Base-by-base conservation (phyloP, 2,329 filamentous ascomycete species). In the Pseudogymnoascus sp. region DNA sequence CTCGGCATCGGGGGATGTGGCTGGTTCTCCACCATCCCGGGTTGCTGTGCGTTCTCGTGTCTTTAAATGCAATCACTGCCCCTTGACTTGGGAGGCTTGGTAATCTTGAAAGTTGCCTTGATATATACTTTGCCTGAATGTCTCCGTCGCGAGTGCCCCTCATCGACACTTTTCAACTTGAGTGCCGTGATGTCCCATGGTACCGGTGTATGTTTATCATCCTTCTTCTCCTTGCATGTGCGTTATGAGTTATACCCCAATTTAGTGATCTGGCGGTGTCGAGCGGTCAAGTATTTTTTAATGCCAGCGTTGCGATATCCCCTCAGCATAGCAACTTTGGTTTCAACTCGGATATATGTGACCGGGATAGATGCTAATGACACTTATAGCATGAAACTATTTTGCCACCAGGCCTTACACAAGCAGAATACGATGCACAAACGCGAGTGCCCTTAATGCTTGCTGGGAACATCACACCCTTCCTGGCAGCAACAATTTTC, bases 401-500 rank as follows among this genome's bases (percentile, higher is more conserved):
- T 16, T 54, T 54, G 48, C 48, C 48, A 28, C 25, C 23, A 54
- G 48, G 48, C 25, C 7, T 54, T 8, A 54, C 48, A 4, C 48
- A 16, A 31, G 48, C 48, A 54, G 48, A 54, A 54, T 54, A 54
- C 48, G 25, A 54, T 54, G 62, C 57, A 8, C 63, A 67, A 39
- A 62, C 63, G 8, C 51, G 67, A 41, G 67, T 64, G 6, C 31
- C 64, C 6, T 31, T 48, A 23, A 51, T 67, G 3, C 28, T 68
- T 23, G 63, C 63, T 10, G 65, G 68, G 10, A 63, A 34, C 3
- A 66, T 69, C n/a, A 28, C 65, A 16, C 67, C 68, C 14, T 61
- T 57, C 8, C 11, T 66, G 6, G 51, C 67, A n/a, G 61, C 57
- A 11, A 65, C 68, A 11, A 48, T 67, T 14, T 69, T 69, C 25